Conservation (phyloP, 164 flowering plant species). For the Umbellularia californica region DNA sequence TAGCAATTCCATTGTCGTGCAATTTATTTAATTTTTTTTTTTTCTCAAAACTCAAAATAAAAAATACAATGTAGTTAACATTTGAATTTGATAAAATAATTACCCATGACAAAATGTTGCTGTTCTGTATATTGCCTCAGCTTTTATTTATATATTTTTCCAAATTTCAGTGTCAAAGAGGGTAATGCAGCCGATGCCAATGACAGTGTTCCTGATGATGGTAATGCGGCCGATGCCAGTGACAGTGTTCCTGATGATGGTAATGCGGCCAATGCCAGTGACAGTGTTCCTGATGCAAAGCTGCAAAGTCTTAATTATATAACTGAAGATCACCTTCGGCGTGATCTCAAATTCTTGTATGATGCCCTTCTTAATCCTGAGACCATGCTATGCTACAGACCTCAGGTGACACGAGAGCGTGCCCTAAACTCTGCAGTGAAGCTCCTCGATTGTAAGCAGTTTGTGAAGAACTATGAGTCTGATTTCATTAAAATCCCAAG, state of each 20-base stretch:
- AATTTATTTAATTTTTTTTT: no score
- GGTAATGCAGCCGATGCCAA: background rate
- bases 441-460: slow-evolving; percentile 83
- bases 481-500: slow-evolving; percentile 8
- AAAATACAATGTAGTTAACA: background rate
- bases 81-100: no score
- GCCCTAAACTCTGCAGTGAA: slow-evolving; percentile 38
- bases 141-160: background rate
- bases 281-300: background rate
- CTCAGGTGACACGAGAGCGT: slow-evolving; percentile 22
- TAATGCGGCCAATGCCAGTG: background rate
- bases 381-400: slow-evolving; percentile 31
- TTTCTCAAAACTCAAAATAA: no score
- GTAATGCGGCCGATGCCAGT: background rate
- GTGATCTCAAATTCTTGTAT: slow-evolving; percentile 44
- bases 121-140: background rate
- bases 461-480: slow-evolving; percentile 54
- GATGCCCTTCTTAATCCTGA: slow-evolving; percentile 47
- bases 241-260: background rate
- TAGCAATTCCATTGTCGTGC: no score
- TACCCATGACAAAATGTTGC: no score
- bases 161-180: slow-evolving; percentile 41
- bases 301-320: slow-evolving; percentile 16
- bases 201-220: background rate
- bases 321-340: slow-evolving; percentile 35